phyloP scores from a whole-genome alignment of 345 rosid genomes.

The Euphorbia peplus region DNA sequence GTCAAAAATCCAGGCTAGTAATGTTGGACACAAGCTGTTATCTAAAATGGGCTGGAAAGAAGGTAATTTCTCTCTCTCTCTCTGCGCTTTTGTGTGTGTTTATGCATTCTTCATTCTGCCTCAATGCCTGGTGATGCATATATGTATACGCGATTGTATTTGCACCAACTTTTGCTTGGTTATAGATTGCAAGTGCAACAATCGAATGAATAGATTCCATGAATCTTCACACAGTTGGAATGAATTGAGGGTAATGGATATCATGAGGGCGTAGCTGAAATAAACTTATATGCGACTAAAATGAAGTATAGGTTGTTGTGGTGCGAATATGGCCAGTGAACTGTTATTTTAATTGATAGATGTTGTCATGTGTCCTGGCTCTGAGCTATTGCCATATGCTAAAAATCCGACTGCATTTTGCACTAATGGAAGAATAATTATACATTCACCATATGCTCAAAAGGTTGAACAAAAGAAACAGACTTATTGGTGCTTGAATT shows the following conservation, averaged over 20 bases:
- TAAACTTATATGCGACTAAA: background rate
- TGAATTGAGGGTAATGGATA: background rate
- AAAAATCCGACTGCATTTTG: background rate
- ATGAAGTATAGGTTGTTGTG: background rate
- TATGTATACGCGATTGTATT: no score
- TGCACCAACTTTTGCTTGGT: background rate
- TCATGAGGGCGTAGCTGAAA: background rate
- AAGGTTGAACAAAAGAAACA: background rate
- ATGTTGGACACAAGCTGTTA: conserved; percentile 90
- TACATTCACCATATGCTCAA: background rate
- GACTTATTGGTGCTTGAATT: background rate
- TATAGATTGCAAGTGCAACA: background rate
- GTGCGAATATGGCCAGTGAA: background rate
- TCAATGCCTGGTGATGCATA: background rate
- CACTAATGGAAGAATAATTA: background rate
- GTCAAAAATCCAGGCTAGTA: conserved; percentile 89
- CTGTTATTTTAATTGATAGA: background rate
- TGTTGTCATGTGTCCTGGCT: background rate
- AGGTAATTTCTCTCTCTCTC: conserved; percentile 44
- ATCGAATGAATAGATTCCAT: background rate
- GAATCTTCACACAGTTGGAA: background rate
- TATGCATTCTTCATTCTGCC: background rate
- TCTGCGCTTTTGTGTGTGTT: no score
- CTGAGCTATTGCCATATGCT: background rate
- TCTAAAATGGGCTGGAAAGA: conserved; percentile 99